Evolutionary conservation across 352 stramenopile species (phyloP).

Genomic region (Globisporangium nagaii): DNA sequence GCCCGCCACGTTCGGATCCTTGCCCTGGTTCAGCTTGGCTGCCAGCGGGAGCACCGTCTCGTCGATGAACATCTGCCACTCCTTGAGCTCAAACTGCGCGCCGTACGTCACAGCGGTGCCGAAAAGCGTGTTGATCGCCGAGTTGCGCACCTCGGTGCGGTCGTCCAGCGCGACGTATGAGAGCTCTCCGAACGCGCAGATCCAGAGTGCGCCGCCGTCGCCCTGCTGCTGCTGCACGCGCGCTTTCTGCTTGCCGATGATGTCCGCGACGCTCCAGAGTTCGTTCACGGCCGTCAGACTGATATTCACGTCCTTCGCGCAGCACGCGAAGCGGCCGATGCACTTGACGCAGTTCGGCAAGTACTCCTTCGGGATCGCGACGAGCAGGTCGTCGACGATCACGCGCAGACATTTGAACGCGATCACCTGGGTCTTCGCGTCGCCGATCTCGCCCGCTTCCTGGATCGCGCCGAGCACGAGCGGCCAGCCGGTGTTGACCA

Average conservation of each 20-base stretch:
- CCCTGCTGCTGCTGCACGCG: neutral
- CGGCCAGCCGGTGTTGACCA: slow-evolving; percentile 68
- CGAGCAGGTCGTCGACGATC: slow-evolving; percentile 95
- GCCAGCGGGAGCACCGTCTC: slow-evolving; percentile 91
- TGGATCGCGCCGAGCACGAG: slow-evolving; percentile 62
- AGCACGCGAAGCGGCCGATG: slow-evolving; percentile 91
- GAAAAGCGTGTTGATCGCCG: slow-evolving; percentile 96
- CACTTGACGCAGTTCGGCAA: slow-evolving; percentile 85
- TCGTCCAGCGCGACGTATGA: slow-evolving; percentile 88
- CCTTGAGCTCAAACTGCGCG: slow-evolving; percentile 80
- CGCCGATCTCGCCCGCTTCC: slow-evolving; percentile 54
- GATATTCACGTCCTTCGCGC: slow-evolving; percentile 96
- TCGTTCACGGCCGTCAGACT: slow-evolving; percentile 96
- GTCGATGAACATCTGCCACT: slow-evolving; percentile 93
- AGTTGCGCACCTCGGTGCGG: slow-evolving; percentile 94
- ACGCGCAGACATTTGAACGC: slow-evolving; percentile 96
- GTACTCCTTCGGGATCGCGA: slow-evolving; percentile 71
- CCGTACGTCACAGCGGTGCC: slow-evolving; percentile 95
- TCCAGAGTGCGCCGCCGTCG: slow-evolving; percentile 32
- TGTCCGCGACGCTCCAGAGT: slow-evolving; percentile 92
- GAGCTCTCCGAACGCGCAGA: slow-evolving; percentile 74
- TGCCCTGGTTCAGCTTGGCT: slow-evolving; percentile 43
- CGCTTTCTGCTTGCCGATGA: slow-evolving; percentile 67
- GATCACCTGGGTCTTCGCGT: slow-evolving; percentile 73
- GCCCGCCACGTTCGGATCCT: neutral